phyloP scores from a whole-genome alignment of 1,284 basidiomycete genomes.

The Boletus coffeatus region DNA sequence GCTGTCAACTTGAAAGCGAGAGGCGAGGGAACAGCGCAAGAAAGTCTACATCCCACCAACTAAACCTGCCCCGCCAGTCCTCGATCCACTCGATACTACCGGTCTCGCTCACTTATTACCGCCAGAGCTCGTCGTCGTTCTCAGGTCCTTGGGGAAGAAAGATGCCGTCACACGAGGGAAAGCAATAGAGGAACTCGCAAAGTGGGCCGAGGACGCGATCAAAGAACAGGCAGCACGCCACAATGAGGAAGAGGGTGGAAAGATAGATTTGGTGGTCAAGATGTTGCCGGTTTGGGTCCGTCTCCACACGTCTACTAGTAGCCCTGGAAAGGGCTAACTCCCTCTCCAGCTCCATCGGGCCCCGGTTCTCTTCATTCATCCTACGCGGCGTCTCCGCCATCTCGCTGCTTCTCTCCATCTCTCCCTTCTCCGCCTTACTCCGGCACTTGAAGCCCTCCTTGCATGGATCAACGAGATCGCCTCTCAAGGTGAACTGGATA shows the following conservation, averaged over 20 bases:
- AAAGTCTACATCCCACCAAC: slow-evolving; percentile 84
- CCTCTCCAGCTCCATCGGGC: slow-evolving; percentile 73
- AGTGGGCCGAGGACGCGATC: slow-evolving; percentile 58
- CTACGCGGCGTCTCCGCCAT: slow-evolving; percentile 72
- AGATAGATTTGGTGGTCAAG: slow-evolving; percentile 47
- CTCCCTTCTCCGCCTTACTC: slow-evolving; percentile 52
- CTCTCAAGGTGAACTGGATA: slow-evolving; percentile 54
- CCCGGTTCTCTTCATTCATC: slow-evolving; percentile 76
- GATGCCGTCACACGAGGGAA: slow-evolving; percentile 83
- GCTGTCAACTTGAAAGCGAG: slow-evolving; percentile 41
- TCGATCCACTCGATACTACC: slow-evolving; percentile 88
- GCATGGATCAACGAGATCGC: slow-evolving; percentile 55
- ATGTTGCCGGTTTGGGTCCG: slow-evolving; percentile 89
- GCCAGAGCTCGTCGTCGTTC: slow-evolving; percentile 79
- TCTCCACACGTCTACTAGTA: slow-evolving; percentile 15
- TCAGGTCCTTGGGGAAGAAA: slow-evolving; percentile 87
- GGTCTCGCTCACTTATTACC: slow-evolving; percentile 76
- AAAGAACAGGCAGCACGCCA: slow-evolving; percentile 39
- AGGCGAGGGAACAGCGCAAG: slow-evolving; percentile 64
- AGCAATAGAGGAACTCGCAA: slow-evolving; percentile 81
- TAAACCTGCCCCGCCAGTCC: slow-evolving; percentile 79
- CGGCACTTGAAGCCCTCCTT: slow-evolving; percentile 49
- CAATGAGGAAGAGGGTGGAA: slow-evolving; percentile 25
- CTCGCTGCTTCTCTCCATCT: slow-evolving; percentile 68
- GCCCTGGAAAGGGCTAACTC: slow-evolving; percentile 3